Percentiles rank a stretch among this genome's conserved stretches.
Evolutionary conservation across 2,329 filamentous ascomycete genomes (phyloP).

Genomic region (Trichophyton verrucosum): DNA sequence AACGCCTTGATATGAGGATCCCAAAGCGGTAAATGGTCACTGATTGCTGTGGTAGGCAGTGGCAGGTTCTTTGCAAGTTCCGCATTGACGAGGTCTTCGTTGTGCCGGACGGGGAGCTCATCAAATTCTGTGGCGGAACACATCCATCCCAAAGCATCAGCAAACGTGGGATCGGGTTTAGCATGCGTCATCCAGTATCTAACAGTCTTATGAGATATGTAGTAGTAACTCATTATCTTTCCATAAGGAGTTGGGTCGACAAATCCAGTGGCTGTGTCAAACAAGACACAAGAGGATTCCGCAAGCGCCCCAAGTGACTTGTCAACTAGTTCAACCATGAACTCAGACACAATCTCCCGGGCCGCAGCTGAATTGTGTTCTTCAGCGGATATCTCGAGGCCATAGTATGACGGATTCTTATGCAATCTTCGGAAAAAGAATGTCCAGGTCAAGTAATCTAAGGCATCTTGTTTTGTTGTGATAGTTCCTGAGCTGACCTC

Average conservation of each 20-base stretch:
- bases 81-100: conserved; percentile 93
- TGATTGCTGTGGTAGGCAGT: conserved; percentile 49
- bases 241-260: conserved; percentile 82
- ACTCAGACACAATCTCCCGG: conserved; percentile 80
- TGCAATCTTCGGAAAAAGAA: conserved; percentile 97
- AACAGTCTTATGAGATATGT: conserved; percentile 88
- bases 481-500: conserved; percentile 92
- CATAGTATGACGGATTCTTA: conserved; percentile 98
- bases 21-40: conserved; percentile 68
- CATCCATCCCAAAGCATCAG: conserved; percentile 83
- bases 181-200: conserved; percentile 68
- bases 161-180: conserved; percentile 62
- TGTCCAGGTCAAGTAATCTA: conserved; percentile 97
- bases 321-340: conserved; percentile 86
- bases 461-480: conserved; percentile 84
- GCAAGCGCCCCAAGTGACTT: conserved; percentile 71
- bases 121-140: conserved; percentile 89
- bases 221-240: conserved; percentile 99
- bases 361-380: conserved; percentile 81
- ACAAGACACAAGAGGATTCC: conserved; percentile 68
- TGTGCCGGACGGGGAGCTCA: conserved; percentile 92
- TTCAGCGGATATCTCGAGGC: conserved; percentile 81
- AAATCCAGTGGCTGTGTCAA: conserved; percentile 69
- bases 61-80: conserved; percentile 76
- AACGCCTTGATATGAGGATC: conserved; percentile 97